Conservation (phyloP, 495 filamentous ascomycete species). For the Elaphomyces granulatus region DNA sequence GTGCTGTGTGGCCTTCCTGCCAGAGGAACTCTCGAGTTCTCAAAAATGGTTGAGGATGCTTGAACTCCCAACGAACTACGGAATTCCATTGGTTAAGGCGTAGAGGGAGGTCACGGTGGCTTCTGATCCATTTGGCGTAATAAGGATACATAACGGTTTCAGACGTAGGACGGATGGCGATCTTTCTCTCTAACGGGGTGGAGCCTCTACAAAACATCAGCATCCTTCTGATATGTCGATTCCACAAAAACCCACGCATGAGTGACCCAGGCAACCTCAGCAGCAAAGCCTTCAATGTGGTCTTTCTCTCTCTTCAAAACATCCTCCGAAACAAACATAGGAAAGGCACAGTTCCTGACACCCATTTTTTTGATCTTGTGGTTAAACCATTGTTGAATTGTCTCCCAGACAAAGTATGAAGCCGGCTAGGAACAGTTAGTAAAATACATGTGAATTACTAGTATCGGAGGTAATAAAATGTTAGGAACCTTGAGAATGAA, state of each 20-base stretch:
- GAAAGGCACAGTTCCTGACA: conserved; percentile 91
- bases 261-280: conserved; percentile 97
- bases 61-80: conserved; percentile 96
- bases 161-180: conserved; percentile 90
- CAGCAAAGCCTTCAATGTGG: conserved; percentile 93
- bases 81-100: conserved; percentile 96
- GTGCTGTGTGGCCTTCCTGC: conserved; percentile 97
- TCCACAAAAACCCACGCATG: conserved; percentile 52
- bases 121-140: conserved; percentile 92
- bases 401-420: conserved; percentile 85
- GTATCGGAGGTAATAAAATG: neutral
- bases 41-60: conserved; percentile 91
- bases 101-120: conserved; percentile 84
- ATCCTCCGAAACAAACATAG: conserved; percentile 82
- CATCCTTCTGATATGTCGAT: conserved; percentile 7
- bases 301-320: conserved; percentile 89
- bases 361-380: conserved; percentile 71
- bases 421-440: conserved; percentile 31
- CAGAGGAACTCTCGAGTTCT: conserved; percentile 89
- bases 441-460: too few relatives aligned
- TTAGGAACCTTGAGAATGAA: conserved; percentile 66
- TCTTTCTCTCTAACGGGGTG: conserved; percentile 81
- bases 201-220: conserved; percentile 43
- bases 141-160: conserved; percentile 93
- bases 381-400: conserved; percentile 83